Evolutionary conservation across 306 rosid genomes (phyloP), one percentile per base, ranked within the genome.

Genomic region (Ormosia semicastrata): DNA sequence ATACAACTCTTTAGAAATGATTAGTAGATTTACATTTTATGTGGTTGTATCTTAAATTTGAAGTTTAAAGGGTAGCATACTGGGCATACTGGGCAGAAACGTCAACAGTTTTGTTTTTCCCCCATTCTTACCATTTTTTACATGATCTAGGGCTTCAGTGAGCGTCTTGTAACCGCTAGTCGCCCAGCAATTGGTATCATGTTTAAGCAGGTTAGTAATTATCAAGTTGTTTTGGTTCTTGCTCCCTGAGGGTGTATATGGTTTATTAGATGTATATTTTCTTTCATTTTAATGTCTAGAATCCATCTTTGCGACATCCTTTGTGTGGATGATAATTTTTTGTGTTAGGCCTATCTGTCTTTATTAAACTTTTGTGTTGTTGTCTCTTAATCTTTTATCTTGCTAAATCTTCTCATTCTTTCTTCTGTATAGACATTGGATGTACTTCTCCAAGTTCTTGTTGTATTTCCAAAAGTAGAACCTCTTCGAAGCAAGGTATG

Each of bases 131-230:
- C 60, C 53, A 14, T 82, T 65, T 66, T 40, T 66, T 46, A 44
- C 36, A 75, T 79, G 75, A 87, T 86, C 39, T 86, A 95, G 99
- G 99, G 99, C 41, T 95, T 95, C 87, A 95, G 90, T 17, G 99
- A 92, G 86, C 98, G 97, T 40, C 99, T 95, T 82, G 99, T 89
- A 82, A 95, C 98, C 62, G 81, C 87, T 76, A 93, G 96, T 85
- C 99, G 99, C 84, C 99, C 99, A 34, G 91, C 98, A 71, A 92
- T 93, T 40, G 99, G 99, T 66, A 86, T 84, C 85, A 93, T 95
- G 99, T 95, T 95, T 89, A 93, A 90, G 89, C 94, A 92, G 99
- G 99, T 95, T 85, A 24, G 91, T 54, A 24, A 52, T 74, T 79
- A 71, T 46, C 37, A 47, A 68, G 15, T 34, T 82, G 24, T 64